A percentile compares a stretch with the other conserved stretches of the same genome.
Conservation (phyloP, 148 eudicot species). For the Fagopyrum tataricum region DNA sequence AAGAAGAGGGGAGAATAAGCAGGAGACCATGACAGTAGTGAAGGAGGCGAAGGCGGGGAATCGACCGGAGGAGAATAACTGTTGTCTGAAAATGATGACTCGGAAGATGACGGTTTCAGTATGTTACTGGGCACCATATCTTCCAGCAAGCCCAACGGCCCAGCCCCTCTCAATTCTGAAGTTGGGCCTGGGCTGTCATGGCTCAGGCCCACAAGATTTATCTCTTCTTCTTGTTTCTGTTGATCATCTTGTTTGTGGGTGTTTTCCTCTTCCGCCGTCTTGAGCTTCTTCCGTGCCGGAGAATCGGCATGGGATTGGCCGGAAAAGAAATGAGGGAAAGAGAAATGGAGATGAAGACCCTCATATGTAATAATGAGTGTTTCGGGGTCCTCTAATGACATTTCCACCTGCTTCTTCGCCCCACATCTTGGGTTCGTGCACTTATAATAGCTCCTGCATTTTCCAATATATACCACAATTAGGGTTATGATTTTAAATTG, state of each 20-base stretch:
- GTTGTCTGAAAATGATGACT: not conserved
- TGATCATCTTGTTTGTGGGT: not conserved
- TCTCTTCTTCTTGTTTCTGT: not conserved
- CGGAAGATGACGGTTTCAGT: constrained; percentile 9
- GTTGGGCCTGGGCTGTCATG: constrained; percentile 7
- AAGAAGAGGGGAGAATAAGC: constrained; percentile 6
- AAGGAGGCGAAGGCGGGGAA: constrained; percentile 6
- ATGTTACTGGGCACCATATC: constrained; percentile 16
- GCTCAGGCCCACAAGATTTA: not conserved
- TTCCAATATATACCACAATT: not conserved
- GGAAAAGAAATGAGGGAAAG: constrained; percentile 41
- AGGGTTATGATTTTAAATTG: not conserved
- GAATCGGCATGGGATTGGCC: constrained; percentile 13
- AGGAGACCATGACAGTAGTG: constrained; percentile 7
- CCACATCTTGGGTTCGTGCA: constrained; percentile 82
- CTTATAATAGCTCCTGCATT: constrained; percentile 75
- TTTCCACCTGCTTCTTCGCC: constrained; percentile 87
- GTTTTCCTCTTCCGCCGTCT: not conserved
- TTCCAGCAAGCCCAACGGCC: constrained; percentile 15
- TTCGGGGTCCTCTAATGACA: constrained; percentile 59
- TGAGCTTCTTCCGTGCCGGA: not conserved
- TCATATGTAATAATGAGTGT: constrained; percentile 73
- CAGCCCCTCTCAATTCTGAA: not conserved
- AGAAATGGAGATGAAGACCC: constrained; percentile 80
- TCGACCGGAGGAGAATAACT: not conserved